Base-by-base conservation (phyloP, 225 moss, liverwort and hornwort genomes). In the Sphagnum tenellum region DNA sequence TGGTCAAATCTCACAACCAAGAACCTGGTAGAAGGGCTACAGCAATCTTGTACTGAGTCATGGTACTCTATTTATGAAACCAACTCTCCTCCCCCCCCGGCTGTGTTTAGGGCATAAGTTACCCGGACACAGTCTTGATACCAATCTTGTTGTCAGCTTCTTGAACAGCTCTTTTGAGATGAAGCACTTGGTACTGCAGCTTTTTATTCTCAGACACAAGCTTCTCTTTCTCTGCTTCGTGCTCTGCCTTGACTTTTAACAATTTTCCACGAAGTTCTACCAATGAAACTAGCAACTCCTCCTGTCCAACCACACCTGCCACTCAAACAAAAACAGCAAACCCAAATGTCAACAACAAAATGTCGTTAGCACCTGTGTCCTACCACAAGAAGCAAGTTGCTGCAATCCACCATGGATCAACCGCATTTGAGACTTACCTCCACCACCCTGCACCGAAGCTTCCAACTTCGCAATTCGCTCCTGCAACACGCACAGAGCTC, bases 401-500 rank as follows among this genome's bases (percentile, higher is more conserved):
- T 29, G 29, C 29, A 29, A 29, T 29, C 61, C 47, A 3, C 61
- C 44, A 45, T 46, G 46, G 45, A 61, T 13, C 4, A 58, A 12
- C 10, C 8, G 7, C 14, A 10, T 3, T 8, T 47, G 47, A 45
- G 61, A 61, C 5, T 14, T 64, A 84, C 83, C 83, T 75, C 67
- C 70, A 49, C 12, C 64, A 50, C 52, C 55, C 45, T 71, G 80
- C 72, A 72, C 13, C 12, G 70, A 56, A 45, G 70, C 74, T 80
- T 84, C 83, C 69, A 84, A 68, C 53, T 73, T 80, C 46, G 70
- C 77, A n/a, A 84, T 63, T 51, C 83, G 80, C 14, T 80, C 80
- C 83, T 84, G 64, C 48, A 73, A 14, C 63, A 49, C 46, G 12
- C 48, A 11, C 4, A 10, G 3, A 49, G 7, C 4, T 8, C 9